Evolutionary conservation across 495 filamentous ascomycete species (phyloP).

Genomic region (Baudoinia panamericana): DNA sequence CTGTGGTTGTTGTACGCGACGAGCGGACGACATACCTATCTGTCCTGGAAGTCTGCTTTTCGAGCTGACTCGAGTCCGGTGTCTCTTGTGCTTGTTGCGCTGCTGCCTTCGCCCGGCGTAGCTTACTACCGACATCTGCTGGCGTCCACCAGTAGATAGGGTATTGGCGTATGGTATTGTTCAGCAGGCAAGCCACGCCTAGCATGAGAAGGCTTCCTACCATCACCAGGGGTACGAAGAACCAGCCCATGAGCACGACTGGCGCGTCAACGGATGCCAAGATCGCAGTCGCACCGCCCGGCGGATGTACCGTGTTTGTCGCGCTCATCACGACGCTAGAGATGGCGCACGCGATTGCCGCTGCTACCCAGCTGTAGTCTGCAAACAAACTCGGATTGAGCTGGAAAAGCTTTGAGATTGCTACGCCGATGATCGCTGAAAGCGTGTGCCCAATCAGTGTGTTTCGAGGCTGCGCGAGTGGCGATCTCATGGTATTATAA

Average conservation of each 20-base stretch:
- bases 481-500: constrained; percentile 48
- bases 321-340: constrained; percentile 61
- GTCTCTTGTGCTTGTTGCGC: constrained; percentile 1
- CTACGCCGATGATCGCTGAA: constrained; percentile 51
- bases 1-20: no score
- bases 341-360: constrained; percentile 53
- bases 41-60: constrained; percentile 1
- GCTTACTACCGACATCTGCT: constrained; percentile 18
- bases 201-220: constrained; percentile 55
- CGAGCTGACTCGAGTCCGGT: neutral
- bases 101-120: constrained; percentile 18
- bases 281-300: constrained; percentile 76
- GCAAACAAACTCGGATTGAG: constrained; percentile 37
- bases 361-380: constrained; percentile 50
- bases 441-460: constrained; percentile 59
- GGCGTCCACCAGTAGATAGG: constrained; percentile 71
- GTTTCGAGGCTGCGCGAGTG: constrained; percentile 73
- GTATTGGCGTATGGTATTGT: constrained; percentile 64
- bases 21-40: constrained; percentile 15
- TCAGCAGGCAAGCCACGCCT: constrained; percentile 50
- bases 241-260: constrained; percentile 55
- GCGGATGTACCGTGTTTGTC: constrained; percentile 72
- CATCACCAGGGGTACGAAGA: constrained; percentile 52
- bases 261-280: constrained; percentile 53
- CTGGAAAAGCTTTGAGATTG: constrained; percentile 59